phyloP scores from a whole-genome alignment of 169 alveolate species.

The Plasmodium gonderi region DNA sequence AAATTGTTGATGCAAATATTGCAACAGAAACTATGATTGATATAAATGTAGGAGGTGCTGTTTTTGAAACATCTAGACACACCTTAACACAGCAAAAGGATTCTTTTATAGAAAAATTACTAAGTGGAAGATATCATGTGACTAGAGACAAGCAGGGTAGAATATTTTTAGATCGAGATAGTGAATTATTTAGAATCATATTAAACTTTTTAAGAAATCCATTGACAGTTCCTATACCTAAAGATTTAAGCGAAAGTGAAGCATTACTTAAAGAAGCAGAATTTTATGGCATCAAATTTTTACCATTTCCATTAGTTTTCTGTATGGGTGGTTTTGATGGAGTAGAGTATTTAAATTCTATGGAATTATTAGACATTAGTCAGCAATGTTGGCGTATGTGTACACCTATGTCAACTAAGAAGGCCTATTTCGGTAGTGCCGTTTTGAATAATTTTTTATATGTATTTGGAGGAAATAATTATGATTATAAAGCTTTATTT shows the following conservation, averaged over 20 bases:
- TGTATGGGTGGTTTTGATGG: slow-evolving; percentile 90
- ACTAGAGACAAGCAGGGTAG: slow-evolving; percentile 89
- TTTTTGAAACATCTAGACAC: slow-evolving; percentile 89
- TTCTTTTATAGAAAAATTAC: slow-evolving; percentile 83
- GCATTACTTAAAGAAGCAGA: slow-evolving; percentile 85
- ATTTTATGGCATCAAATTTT: slow-evolving; percentile 86
- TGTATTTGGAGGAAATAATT: slow-evolving; percentile 92
- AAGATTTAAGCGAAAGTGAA: slow-evolving; percentile 88
- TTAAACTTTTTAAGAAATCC: slow-evolving; percentile 89
- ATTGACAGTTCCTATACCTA: slow-evolving; percentile 82
- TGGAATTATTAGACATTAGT: slow-evolving; percentile 88
- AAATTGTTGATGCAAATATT: slow-evolving; percentile 83
- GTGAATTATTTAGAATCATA: slow-evolving; percentile 86
- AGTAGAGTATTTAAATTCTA: slow-evolving; percentile 83
- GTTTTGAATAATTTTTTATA: slow-evolving; percentile 85
- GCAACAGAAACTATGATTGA: slow-evolving; percentile 91
- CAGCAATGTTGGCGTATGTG: slow-evolving; percentile 91
- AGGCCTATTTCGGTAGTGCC: slow-evolving; percentile 87
- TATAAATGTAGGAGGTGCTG: slow-evolving; percentile 90
- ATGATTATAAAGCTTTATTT: slow-evolving; percentile 92
- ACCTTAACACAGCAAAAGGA: slow-evolving; percentile 86
- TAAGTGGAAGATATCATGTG: slow-evolving; percentile 88
- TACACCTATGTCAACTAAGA: slow-evolving; percentile 89
- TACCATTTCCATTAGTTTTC: slow-evolving; percentile 89
- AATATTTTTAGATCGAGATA: slow-evolving; percentile 90